These are phyloP conservation scores for Grosmannia clavigera DNA, from an alignment of 2,329 filamentous ascomycete species.

Conservation along the genomic window DNA sequence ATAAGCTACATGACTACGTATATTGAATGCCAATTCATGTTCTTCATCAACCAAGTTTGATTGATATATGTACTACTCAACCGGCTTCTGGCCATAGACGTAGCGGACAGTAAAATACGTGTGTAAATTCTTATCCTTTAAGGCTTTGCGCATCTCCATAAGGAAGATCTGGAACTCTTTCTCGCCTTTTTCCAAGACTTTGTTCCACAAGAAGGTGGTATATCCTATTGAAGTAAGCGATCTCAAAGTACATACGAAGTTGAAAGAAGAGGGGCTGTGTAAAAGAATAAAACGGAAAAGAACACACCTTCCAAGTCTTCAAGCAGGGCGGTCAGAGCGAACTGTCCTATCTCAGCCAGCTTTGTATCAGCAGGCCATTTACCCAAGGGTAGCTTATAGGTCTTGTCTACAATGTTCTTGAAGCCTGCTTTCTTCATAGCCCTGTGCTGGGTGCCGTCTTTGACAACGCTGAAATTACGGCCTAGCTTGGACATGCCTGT, in stretches of 20 bases:
- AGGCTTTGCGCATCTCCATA: not conserved
- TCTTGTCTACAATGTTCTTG: not conserved
- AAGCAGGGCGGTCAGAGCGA: not conserved
- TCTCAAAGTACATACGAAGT: no score
- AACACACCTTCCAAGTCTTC: not conserved
- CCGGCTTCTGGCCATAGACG: not conserved
- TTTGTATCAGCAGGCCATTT: not conserved
- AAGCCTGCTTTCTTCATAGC: constrained; percentile 2
- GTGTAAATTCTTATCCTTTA: not conserved
- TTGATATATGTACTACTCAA: no score
- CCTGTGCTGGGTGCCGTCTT: constrained; percentile 2
- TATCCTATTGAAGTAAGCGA: not conserved
- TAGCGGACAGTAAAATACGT: not conserved
- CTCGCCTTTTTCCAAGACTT: not conserved
- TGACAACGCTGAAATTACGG: not conserved
- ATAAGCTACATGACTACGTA: no score
- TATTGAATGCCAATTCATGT: no score
- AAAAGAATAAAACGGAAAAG: no score
- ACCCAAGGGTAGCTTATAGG: constrained; percentile 2
- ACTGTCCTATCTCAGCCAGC: not conserved
- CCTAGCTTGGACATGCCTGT: constrained; percentile 3
- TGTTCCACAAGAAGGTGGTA: not conserved
- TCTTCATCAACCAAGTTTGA: no score
- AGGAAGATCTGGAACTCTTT: not conserved
- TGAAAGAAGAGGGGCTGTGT: not conserved